Base-by-base conservation (phyloP, 2,329 filamentous ascomycete genomes). In the Colletotrichum tropicale region DNA sequence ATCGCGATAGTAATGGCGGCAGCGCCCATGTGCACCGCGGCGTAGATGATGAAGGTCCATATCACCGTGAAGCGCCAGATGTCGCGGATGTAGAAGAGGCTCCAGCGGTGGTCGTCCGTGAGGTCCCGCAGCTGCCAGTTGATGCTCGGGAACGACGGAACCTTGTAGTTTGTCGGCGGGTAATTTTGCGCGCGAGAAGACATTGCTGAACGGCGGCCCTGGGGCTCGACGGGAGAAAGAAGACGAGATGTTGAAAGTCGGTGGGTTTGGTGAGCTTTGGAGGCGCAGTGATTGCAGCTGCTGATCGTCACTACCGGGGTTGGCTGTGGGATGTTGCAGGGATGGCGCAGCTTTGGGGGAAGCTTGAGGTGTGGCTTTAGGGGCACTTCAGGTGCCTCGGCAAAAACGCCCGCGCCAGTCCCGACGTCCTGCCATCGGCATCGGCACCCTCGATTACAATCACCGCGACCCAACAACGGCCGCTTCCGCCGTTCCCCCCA, bases 41-140 rank as follows among this genome's bases (percentile, higher is more conserved):
- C 92, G 80, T 94, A 96, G 78, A 95, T 91, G 34, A 98, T 91
- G 48, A 98, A 85, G 0, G 95, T 98, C 96, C 96, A 98, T 82
- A 93, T 90, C 18, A 97, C 86, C 2, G 95, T 98, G 84, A 97
- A 98, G 78, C 94, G 93, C 93, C 95, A 96, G 71, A 98, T 94
- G 81, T 98, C 95, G 75, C 85, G 83, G 4, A 95, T 89, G 81
- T 94, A 89, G 87, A 95, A 96, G 79, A 98, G 92, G 48, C 91
- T 90, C 75, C 90, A 89, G 66, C 76, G 78, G 77, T 84, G 85
- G 60, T 89, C 86, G 74, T 84, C 43, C 43, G 82, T 85, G 64
- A 81, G 78, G 75, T 87, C 85, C 78, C 86, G 84, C 15, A 93
- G 87, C 38, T 94, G 92, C 91, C 95, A 94, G 86, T 95, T 95